Evolutionary conservation across 2,329 filamentous ascomycete species (phyloP).

Genomic region (Ceratocystis cacaofunesta): DNA sequence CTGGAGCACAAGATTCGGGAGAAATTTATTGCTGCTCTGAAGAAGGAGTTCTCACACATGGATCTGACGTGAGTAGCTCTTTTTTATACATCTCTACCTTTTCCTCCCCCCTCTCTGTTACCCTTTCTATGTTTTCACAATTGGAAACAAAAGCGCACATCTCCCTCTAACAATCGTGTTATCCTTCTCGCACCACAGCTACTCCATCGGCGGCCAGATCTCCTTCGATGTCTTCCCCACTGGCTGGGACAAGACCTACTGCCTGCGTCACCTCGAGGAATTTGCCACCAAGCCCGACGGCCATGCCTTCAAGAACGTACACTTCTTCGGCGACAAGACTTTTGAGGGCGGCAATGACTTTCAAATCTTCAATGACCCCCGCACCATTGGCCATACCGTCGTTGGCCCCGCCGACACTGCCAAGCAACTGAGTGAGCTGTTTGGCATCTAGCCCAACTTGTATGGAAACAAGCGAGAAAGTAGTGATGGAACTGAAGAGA

Average conservation of each 20-base stretch:
- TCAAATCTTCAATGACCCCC: conserved; percentile 73
- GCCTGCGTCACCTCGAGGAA: conserved; percentile 69
- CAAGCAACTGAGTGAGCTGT: conserved; percentile 64
- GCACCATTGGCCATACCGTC: conserved; percentile 77
- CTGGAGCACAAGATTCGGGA: conserved; percentile 59
- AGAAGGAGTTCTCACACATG: conserved; percentile 66
- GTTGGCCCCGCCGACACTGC: conserved; percentile 70
- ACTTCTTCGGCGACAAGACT: conserved; percentile 98
- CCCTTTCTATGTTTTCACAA: not conserved
- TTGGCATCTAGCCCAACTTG: conserved; percentile 39
- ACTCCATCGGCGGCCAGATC: conserved; percentile 91
- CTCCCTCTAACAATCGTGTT: not conserved
- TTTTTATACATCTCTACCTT: not conserved
- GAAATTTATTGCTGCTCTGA: conserved; percentile 60
- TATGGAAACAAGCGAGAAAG: not conserved
- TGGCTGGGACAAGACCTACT: conserved; percentile 99
- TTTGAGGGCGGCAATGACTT: conserved; percentile 84
- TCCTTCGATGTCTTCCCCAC: conserved; percentile 95
- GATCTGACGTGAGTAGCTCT: conserved; percentile 57
- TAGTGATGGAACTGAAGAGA: not conserved
- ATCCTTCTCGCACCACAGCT: conserved; percentile 34
- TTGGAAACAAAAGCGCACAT: not conserved
- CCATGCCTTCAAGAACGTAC: conserved; percentile 69
- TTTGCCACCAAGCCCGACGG: conserved; percentile 58
- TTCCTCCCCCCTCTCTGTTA: conserved; percentile 12